phyloP scores from a whole-genome alignment of 2,329 filamentous ascomycete species.

The Cercospora berteroae region DNA sequence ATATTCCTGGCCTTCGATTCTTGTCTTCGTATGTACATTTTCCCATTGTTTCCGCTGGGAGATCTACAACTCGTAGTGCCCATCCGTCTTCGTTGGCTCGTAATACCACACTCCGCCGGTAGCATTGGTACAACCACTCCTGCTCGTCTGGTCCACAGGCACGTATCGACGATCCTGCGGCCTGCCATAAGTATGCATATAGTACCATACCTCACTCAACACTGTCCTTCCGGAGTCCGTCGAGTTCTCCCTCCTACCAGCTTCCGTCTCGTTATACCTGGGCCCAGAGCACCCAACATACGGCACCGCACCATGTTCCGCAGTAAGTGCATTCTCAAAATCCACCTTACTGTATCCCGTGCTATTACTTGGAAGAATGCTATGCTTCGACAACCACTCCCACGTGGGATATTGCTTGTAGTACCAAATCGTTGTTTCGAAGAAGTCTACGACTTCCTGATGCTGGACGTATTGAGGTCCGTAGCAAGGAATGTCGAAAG shows the following conservation, averaged over 20 bases:
- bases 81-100: slow-evolving; percentile 42
- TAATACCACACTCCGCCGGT: slow-evolving; percentile 56
- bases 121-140: slow-evolving; percentile 57
- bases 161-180: slow-evolving; percentile 54
- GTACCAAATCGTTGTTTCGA: slow-evolving; percentile 59
- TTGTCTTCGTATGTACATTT: background rate
- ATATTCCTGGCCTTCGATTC: background rate
- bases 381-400: slow-evolving; percentile 55
- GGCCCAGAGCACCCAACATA: slow-evolving; percentile 63
- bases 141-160: slow-evolving; percentile 49
- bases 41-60: background rate
- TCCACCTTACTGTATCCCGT: slow-evolving; percentile 56
- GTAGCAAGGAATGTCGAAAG: slow-evolving; percentile 65
- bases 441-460: slow-evolving; percentile 63
- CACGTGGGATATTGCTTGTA: slow-evolving; percentile 60
- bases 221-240: slow-evolving; percentile 58
- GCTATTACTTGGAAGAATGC: slow-evolving; percentile 58
- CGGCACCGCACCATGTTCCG: slow-evolving; percentile 54
- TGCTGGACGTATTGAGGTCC: slow-evolving; percentile 57
- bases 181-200: slow-evolving; percentile 58
- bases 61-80: slow-evolving; percentile 3
- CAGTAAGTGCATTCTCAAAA: slow-evolving; percentile 53
- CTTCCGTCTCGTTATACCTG: slow-evolving; percentile 59
- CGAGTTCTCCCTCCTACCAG: slow-evolving; percentile 50
- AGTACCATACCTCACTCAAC: slow-evolving; percentile 66